Base-by-base conservation (phyloP, 139 green algal genomes). In the Protoeuglena noctilucae region DNA sequence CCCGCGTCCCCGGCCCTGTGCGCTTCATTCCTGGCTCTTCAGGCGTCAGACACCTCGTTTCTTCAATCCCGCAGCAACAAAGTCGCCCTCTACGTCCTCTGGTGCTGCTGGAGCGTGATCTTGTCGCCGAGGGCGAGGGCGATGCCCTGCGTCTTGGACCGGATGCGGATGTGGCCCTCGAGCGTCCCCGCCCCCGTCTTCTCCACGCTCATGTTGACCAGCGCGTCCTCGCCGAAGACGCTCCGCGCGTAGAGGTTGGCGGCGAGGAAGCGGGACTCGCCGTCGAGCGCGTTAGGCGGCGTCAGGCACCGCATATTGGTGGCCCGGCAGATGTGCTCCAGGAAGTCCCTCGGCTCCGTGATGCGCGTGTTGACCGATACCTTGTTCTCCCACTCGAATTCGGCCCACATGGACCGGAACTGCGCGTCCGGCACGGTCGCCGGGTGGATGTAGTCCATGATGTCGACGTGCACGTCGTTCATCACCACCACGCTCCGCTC, bases 351-450 rank as follows among this genome's bases (percentile, higher is more conserved):
- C 3, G 84, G 74, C 40, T 97, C 80, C 0, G 64, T 80, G 65
- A 98, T 85, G 48, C 58, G 66, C n/a, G 91, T 97, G 71, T 94
- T 94, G 43, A 98, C 70, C 2, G 88, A 87, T 25, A 95, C 84
- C 81, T 97, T 97, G 76, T 97, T 97, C 71, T 97, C 89, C 89
- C 89, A 97, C 75, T 97, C 89, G 69, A 96, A 97, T 72, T 97
- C 89, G 3, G 89, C 89, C 89, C 89, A 97, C 87, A 95, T 96
- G 70, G 81, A 88, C 19, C 89, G 66, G 81, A 94, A 96, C 53
- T 63, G 54, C 12, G 88, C 79, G 61, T 97, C 90, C 2, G 76
- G 64, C 65, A 82, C 94, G 30, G 53, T 62, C 1, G 91, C 90
- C 1, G 90, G 88, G 23, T 57, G 70, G 72, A 98, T 97, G 83